A percentile compares a stretch with the other conserved stretches of the same genome.
Evolutionary conservation across 352 stramenopile species (phyloP).

Genomic region (Globisporangium cederbergense): DNA sequence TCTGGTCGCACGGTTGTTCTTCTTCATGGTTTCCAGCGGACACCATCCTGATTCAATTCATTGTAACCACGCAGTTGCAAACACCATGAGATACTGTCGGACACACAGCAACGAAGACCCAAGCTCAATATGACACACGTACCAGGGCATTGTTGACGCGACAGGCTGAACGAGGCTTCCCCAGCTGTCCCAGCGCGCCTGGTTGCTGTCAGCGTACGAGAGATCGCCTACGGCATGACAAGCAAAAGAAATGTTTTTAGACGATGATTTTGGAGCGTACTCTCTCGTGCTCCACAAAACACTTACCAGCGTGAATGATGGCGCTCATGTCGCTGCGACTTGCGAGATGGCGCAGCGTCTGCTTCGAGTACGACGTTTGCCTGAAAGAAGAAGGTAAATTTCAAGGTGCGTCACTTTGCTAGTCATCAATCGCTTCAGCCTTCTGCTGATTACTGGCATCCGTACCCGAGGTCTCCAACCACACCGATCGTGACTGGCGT

Average conservation of each 20-base stretch:
- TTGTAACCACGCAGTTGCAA: background rate
- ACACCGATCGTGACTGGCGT: slow-evolving; percentile 75
- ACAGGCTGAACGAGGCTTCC: slow-evolving; percentile 81
- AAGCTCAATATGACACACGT: background rate
- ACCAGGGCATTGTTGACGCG: slow-evolving; percentile 56
- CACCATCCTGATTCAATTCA: slow-evolving; percentile 52
- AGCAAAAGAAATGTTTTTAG: background rate
- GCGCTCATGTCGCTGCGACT: slow-evolving; percentile 41
- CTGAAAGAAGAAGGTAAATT: slow-evolving; percentile 19
- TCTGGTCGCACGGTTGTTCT: slow-evolving; percentile 55
- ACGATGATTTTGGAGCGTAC: no score
- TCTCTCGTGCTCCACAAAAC: no score
- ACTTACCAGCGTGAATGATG: slow-evolving; percentile 60
- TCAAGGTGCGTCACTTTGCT: background rate
- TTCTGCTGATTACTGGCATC: background rate
- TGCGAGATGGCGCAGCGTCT: slow-evolving; percentile 75
- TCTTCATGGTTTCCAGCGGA: slow-evolving; percentile 87
- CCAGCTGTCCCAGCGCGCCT: slow-evolving; percentile 88
- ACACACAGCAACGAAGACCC: no score
- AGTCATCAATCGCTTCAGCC: background rate
- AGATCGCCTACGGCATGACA: slow-evolving; percentile 66
- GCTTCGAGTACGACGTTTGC: slow-evolving; percentile 86
- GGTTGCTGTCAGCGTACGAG: slow-evolving; percentile 86
- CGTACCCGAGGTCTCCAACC: slow-evolving; percentile 87
- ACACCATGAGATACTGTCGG: no score